These are phyloP conservation scores for Crithidia bombi DNA, from an alignment of 208 protist genomes.

Conservation along the genomic window DNA sequence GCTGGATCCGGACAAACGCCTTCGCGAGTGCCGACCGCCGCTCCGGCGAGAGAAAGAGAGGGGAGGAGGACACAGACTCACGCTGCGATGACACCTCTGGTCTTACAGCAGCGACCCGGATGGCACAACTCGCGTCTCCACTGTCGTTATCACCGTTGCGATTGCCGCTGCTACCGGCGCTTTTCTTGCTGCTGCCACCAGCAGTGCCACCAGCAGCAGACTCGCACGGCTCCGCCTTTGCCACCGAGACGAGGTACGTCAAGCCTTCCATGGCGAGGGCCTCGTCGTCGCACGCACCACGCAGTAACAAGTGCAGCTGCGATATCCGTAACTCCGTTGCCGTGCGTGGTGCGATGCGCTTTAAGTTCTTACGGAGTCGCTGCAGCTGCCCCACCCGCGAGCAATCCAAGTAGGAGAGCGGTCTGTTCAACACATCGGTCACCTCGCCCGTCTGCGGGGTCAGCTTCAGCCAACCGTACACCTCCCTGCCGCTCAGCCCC, in stretches of 20 bases:
- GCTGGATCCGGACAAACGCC: conserved; percentile 3
- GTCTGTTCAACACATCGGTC: not conserved
- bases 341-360: not conserved
- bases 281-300: conserved; percentile 13
- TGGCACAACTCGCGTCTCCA: not conserved
- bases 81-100: not conserved
- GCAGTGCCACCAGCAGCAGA: not conserved
- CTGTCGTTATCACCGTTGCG: too few species aligned
- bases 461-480: conserved; percentile 4
- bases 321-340: not conserved
- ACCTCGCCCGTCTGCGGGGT: conserved; percentile 1
- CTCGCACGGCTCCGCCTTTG: not conserved
- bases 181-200: not conserved
- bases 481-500: not conserved
- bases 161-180: too few species aligned
- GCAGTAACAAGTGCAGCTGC: conserved; percentile 9
- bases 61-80: too few species aligned
- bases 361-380: not conserved
- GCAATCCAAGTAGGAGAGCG: conserved; percentile 6
- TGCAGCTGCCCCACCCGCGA: conserved; percentile 3
- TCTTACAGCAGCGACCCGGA: not conserved
- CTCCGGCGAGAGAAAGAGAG: not conserved
- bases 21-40: conserved; percentile 5
- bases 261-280: not conserved
- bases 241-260: conserved; percentile 4